These are phyloP conservation scores for Pneumocystis murina DNA, from an alignment of 1,139 yeast genomes.

Conservation along the genomic window DNA sequence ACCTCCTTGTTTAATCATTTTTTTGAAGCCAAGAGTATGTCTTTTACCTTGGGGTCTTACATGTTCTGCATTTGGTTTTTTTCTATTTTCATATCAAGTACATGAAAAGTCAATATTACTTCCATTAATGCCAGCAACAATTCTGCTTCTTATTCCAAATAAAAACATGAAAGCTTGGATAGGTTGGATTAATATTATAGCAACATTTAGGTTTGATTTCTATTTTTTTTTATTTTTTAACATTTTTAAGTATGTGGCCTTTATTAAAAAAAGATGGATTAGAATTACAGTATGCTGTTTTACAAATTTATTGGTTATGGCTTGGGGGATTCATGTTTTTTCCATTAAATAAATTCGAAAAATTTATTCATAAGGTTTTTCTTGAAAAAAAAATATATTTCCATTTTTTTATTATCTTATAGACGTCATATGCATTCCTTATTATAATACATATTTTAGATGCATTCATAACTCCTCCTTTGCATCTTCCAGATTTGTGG, in stretches of 20 bases:
- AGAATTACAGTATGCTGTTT: constrained; percentile 51
- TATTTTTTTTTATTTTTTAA: neutral
- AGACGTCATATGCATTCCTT: constrained; percentile 45
- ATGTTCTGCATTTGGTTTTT: constrained; percentile 77
- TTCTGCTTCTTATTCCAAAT: constrained; percentile 37
- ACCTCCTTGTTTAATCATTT: constrained; percentile 47
- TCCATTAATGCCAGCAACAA: constrained; percentile 71
- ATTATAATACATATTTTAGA: constrained; percentile 43
- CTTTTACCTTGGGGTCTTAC: constrained; percentile 60
- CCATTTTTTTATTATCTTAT: neutral
- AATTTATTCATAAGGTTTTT: constrained; percentile 8
- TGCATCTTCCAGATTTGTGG: constrained; percentile 68
- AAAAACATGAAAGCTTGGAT: constrained; percentile 43
- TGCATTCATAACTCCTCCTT: constrained; percentile 35
- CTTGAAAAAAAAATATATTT: neutral
- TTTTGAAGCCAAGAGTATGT: constrained; percentile 37
- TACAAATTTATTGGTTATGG: constrained; percentile 65
- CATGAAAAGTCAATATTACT: constrained; percentile 84
- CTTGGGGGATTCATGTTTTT: constrained; percentile 28
- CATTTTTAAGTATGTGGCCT: constrained; percentile 55
- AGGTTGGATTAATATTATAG: constrained; percentile 76
- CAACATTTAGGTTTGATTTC: constrained; percentile 35
- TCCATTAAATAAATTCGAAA: constrained; percentile 19
- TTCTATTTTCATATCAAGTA: constrained; percentile 81
- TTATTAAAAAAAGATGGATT: constrained; percentile 63